A percentile compares a stretch with the other conserved stretches of the same genome.
Evolutionary conservation across 140 eudicot genomes (phyloP).

Genomic region (Bidens hawaiensis): DNA sequence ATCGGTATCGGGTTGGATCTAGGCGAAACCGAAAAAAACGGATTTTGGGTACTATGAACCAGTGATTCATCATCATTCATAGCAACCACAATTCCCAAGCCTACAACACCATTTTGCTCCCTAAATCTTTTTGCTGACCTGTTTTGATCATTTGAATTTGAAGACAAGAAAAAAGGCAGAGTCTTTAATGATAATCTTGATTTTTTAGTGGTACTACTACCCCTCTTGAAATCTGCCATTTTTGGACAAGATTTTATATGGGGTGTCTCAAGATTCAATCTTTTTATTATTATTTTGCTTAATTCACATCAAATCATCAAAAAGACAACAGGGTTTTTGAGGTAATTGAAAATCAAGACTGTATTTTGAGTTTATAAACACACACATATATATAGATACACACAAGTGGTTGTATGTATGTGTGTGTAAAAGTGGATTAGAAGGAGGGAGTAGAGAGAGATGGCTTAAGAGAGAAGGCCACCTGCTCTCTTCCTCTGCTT

Average conservation of each 20-base stretch:
- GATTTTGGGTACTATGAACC: conserved; percentile 39
- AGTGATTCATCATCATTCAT: conserved; percentile 33
- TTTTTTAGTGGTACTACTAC: conserved; percentile 37
- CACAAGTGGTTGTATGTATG: not conserved
- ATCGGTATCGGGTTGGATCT: conserved; percentile 58
- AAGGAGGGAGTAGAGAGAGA: conserved; percentile 34
- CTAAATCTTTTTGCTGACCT: conserved; percentile 45
- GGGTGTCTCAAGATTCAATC: conserved; percentile 15
- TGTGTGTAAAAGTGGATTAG: no score
- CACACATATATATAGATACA: conserved; percentile 3
- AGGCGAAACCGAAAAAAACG: conserved; percentile 52
- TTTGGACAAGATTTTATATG: conserved; percentile 14
- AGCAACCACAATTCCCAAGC: conserved; percentile 75
- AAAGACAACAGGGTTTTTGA: conserved; percentile 19
- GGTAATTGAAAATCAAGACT: conserved; percentile 15
- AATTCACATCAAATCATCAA: conserved; percentile 25
- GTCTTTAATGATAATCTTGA: conserved; percentile 27
- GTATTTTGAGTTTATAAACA: conserved; percentile 8
- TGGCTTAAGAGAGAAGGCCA: conserved; percentile 40
- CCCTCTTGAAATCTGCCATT: conserved; percentile 46
- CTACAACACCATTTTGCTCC: conserved; percentile 62
- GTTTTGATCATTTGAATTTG: conserved; percentile 23
- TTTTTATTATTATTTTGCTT: conserved; percentile 15
- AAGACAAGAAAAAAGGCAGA: conserved; percentile 34
- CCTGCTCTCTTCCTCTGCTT: conserved; percentile 44